Evolutionary conservation across 495 filamentous ascomycete species (phyloP).

Genomic region (Tuber aestivum): DNA sequence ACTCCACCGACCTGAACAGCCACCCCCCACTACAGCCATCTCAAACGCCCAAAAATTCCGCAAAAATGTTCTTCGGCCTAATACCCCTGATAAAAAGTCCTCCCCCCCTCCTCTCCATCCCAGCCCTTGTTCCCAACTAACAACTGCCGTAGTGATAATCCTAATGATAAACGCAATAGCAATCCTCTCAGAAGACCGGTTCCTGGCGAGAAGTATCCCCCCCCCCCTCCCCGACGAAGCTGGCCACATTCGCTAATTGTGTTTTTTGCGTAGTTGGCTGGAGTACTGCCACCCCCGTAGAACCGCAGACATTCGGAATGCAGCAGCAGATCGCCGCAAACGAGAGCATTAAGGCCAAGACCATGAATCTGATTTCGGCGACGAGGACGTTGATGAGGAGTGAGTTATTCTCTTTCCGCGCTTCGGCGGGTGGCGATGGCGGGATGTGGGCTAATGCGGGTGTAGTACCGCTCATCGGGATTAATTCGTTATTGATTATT

Average conservation of each 20-base stretch:
- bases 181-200: constrained; percentile 94
- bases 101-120: not conserved
- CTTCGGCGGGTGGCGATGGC: not conserved
- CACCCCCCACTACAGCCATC: not conserved
- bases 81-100: constrained; percentile 40
- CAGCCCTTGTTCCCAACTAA: constrained; percentile 22
- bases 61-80: constrained; percentile 36
- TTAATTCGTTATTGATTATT: constrained; percentile 83
- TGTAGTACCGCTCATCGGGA: constrained; percentile 83
- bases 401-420: constrained; percentile 49
- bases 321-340: constrained; percentile 18
- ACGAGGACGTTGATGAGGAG: constrained; percentile 92
- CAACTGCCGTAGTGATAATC: constrained; percentile 45
- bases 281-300: constrained; percentile 52
- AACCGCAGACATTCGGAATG: constrained; percentile 32
- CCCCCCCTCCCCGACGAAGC: constrained; percentile 3
- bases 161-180: constrained; percentile 92
- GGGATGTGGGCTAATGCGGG: constrained; percentile 21
- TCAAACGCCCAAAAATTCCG: not conserved
- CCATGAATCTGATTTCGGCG: constrained; percentile 81
- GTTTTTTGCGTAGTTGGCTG: constrained; percentile 43
- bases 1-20: not conserved
- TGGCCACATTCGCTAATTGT: not conserved
- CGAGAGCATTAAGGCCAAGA: constrained; percentile 72
- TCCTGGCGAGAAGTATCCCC: constrained; percentile 82